Conservation (phyloP, 2,329 filamentous ascomycete species). For the Grosmannia serpens region DNA sequence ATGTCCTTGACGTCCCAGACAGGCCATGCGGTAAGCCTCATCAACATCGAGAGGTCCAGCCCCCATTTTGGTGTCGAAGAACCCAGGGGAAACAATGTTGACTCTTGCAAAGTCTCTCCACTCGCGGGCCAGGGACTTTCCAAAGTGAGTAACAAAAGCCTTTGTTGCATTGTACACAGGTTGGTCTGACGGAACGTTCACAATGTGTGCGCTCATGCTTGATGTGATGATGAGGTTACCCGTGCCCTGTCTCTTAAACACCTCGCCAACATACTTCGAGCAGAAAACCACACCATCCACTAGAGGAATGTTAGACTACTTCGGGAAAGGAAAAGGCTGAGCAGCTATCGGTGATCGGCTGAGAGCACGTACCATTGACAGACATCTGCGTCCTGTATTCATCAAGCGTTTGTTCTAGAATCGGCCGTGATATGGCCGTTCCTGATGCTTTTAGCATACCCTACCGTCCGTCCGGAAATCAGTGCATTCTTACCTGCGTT, state of each 20-base stretch:
- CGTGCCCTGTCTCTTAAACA: slow-evolving; percentile 47
- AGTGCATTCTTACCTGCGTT: slow-evolving; percentile 55
- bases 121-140: slow-evolving; percentile 61
- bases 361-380: background rate
- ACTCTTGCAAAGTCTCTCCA: slow-evolving; percentile 63
- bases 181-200: slow-evolving; percentile 65
- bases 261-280: slow-evolving; percentile 50
- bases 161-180: slow-evolving; percentile 63
- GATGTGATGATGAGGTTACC: slow-evolving; percentile 72
- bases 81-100: slow-evolving; percentile 62
- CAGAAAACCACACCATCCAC: slow-evolving; percentile 69
- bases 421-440: background rate
- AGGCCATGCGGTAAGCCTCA: slow-evolving; percentile 65
- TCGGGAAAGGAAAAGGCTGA: too few species aligned
- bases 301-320: slow-evolving; percentile 57
- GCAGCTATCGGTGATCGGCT: too few species aligned
- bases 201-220: slow-evolving; percentile 66
- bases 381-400: background rate
- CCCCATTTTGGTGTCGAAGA: slow-evolving; percentile 62
- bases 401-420: background rate
- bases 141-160: slow-evolving; percentile 47
- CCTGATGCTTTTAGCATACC: slow-evolving; percentile 32
- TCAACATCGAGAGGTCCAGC: slow-evolving; percentile 51
- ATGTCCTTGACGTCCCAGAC: slow-evolving; percentile 67
- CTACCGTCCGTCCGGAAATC: too few species aligned